phyloP scores from a whole-genome alignment of 2,329 filamentous ascomycete genomes.

The Pestalotiopsis fici region DNA sequence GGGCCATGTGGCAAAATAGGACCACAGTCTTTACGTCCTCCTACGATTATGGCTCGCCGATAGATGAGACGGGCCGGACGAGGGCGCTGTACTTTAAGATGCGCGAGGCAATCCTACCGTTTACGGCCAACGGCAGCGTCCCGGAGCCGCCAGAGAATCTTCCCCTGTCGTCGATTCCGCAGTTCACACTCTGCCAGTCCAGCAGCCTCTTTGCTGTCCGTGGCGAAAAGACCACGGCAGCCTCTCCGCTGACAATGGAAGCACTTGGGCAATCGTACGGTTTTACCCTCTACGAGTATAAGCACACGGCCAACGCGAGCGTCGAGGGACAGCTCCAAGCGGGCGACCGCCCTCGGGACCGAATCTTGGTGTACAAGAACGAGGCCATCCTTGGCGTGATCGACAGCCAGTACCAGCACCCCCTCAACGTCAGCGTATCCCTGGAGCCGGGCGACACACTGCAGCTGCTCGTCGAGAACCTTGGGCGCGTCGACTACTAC shows the following conservation, averaged over 20 bases:
- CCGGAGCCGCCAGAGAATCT: slow-evolving; percentile 36
- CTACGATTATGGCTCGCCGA: slow-evolving; percentile 52
- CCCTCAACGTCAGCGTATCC: slow-evolving; percentile 35
- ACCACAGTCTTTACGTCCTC: slow-evolving; percentile 42
- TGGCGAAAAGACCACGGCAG: slow-evolving; percentile 20
- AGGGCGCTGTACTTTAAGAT: slow-evolving; percentile 43
- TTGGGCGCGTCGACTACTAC: slow-evolving; percentile 50
- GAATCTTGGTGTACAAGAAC: slow-evolving; percentile 50
- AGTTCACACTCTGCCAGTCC: slow-evolving; percentile 37
- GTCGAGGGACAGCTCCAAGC: slow-evolving; percentile 34
- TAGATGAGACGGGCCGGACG: slow-evolving; percentile 49
- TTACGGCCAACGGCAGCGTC: slow-evolving; percentile 35
- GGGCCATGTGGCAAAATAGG: slow-evolving; percentile 41
- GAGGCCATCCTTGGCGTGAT: slow-evolving; percentile 40
- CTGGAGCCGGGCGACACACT: slow-evolving; percentile 40
- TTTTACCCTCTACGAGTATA: slow-evolving; percentile 46
- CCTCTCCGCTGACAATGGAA: slow-evolving; percentile 44
- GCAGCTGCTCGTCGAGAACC: slow-evolving; percentile 48
- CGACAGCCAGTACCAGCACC: slow-evolving; percentile 43
- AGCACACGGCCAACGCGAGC: slow-evolving; percentile 28
- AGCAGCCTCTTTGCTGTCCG: slow-evolving; percentile 38
- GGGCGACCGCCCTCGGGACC: slow-evolving; percentile 40
- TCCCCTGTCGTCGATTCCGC: slow-evolving; percentile 31
- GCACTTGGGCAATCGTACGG: slow-evolving; percentile 44
- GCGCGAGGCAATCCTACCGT: slow-evolving; percentile 37